Conservation (phyloP, 805 yeast genomes). For the Hanseniaspora guilliermondii region DNA sequence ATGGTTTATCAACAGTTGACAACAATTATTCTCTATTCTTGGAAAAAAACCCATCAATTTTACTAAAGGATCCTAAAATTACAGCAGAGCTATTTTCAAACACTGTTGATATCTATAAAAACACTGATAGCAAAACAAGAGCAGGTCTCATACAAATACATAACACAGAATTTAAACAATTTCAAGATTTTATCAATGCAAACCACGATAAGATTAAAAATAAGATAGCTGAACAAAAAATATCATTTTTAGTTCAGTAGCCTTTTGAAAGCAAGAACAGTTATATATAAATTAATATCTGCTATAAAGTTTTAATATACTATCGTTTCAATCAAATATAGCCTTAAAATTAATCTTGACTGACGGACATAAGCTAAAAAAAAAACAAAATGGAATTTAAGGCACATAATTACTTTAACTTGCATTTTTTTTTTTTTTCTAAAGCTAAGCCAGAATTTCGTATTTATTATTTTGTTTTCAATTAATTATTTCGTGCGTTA, state of each 20-base stretch:
- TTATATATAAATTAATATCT: too few species aligned
- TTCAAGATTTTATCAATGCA: not conserved
- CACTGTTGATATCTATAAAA: not conserved
- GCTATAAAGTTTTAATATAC: too few species aligned
- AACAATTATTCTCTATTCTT: not conserved
- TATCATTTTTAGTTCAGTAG: not conserved
- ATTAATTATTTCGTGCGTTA: too few species aligned
- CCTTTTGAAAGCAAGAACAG: not conserved
- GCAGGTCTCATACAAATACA: constrained; percentile 1
- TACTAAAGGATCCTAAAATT: constrained; percentile 8
- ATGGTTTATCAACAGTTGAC: constrained; percentile 4
- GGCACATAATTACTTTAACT: too few species aligned
- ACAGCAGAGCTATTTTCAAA: constrained; percentile 12
- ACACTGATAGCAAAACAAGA: not conserved
- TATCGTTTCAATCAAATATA: too few species aligned
- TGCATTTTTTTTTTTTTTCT: too few species aligned
- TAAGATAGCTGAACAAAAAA: not conserved
- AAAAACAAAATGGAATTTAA: too few species aligned
- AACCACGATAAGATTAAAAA: not conserved
- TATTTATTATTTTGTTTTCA: too few species aligned
- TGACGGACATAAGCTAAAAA: too few species aligned
- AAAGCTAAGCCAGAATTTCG: too few species aligned
- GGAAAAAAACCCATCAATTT: constrained; percentile 4
- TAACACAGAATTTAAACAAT: constrained; percentile 2
- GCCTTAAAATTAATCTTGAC: too few species aligned